Conservation (phyloP, 306 rosid genomes). For the Clitoria ternatea region DNA sequence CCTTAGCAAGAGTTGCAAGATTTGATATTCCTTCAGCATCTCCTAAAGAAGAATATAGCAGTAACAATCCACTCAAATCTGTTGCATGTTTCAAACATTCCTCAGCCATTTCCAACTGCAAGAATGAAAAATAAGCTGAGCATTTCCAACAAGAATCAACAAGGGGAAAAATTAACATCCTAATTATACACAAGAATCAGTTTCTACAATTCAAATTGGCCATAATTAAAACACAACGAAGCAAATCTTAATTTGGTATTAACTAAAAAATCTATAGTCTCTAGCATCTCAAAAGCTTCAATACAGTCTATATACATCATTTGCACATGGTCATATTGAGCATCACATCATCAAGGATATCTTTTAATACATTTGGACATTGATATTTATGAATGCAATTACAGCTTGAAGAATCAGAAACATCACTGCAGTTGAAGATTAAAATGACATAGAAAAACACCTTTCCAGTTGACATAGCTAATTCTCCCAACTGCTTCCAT, state of each 20-base stretch:
- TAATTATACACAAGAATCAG: constrained; percentile 12
- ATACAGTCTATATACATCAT: constrained; percentile 4
- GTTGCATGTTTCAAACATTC: constrained; percentile 80
- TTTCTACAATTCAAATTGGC: constrained; percentile 4
- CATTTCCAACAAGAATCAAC: constrained; percentile 20
- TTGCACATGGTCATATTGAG: constrained; percentile 18
- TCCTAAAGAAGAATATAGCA: constrained; percentile 96
- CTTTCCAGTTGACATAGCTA: constrained; percentile 96
- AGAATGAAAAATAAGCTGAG: constrained; percentile 28
- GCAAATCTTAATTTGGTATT: constrained; percentile 19
- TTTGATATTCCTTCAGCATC: constrained; percentile 90
- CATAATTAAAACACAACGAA: constrained; percentile 11
- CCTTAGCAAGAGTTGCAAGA: constrained; percentile 87
- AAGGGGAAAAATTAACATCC: constrained; percentile 5
- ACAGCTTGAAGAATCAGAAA: neutral
- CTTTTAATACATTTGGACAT: constrained; percentile 2
- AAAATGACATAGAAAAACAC: constrained; percentile 35
- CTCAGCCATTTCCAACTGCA: constrained; percentile 98
- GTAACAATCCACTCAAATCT: constrained; percentile 94
- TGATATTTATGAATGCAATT: constrained; percentile 15
- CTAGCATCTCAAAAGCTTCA: constrained; percentile 13
- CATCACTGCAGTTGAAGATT: neutral
- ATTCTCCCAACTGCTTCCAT: constrained; percentile 99
- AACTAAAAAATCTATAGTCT: neutral
- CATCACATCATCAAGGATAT: constrained; percentile 14